Evolutionary conservation across 306 rosid species (phyloP).

Genomic region (Crotalaria pallida): DNA sequence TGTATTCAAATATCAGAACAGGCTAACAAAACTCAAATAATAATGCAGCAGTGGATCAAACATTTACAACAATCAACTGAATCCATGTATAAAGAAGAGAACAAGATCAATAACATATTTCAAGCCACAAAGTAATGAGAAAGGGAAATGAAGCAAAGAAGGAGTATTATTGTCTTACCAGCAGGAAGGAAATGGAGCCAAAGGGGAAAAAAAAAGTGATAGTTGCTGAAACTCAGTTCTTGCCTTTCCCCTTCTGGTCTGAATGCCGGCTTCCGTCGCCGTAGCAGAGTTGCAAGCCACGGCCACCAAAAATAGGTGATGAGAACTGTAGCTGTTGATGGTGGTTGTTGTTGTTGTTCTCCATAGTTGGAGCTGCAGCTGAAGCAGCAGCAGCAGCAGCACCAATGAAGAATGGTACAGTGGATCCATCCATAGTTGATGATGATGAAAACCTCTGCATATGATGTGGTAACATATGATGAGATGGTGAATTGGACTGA

Average conservation of each 20-base stretch:
- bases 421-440: conserved; percentile 66
- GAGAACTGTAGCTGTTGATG: conserved; percentile 55
- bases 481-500: conserved; percentile 98
- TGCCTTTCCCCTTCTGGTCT: conserved; percentile 80
- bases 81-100: not conserved
- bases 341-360: conserved; percentile 32
- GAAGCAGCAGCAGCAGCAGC: conserved; percentile 31
- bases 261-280: conserved; percentile 65
- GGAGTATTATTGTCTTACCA: conserved; percentile 33
- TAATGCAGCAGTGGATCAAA: not conserved
- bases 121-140: not conserved
- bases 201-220: conserved; percentile 10
- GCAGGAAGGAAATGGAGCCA: conserved; percentile 40
- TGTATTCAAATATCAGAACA: too few species aligned
- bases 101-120: not conserved
- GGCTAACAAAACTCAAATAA: too few species aligned
- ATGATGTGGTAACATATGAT: conserved; percentile 42
- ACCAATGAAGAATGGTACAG: conserved; percentile 72
- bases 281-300: conserved; percentile 61
- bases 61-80: not conserved
- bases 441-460: conserved; percentile 76
- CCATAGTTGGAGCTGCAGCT: conserved; percentile 52
- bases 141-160: not conserved
- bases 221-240: conserved; percentile 50
- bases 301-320: conserved; percentile 63